These are phyloP conservation scores for Neopestalotiopsis clavispora DNA, from an alignment of 2,329 filamentous ascomycete genomes.

Conservation along the genomic window DNA sequence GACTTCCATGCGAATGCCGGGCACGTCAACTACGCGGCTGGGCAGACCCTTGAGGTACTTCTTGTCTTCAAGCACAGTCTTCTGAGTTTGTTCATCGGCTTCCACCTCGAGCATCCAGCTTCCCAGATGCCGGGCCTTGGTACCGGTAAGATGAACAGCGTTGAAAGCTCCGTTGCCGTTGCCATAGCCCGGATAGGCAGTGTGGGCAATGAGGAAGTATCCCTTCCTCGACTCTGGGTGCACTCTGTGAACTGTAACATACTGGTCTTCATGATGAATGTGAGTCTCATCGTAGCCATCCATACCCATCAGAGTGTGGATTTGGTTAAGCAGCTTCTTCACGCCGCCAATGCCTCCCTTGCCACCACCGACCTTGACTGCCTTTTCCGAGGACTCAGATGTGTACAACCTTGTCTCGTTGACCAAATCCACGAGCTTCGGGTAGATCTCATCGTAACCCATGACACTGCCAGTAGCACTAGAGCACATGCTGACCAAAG, in stretches of 20 bases:
- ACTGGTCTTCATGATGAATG: slow-evolving; percentile 94
- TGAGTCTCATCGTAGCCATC: slow-evolving; percentile 95
- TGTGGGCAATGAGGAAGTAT: slow-evolving; percentile 94
- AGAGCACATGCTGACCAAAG: slow-evolving; percentile 93
- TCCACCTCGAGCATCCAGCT: slow-evolving; percentile 94
- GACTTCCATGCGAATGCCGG: slow-evolving; percentile 75
- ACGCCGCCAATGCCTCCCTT: slow-evolving; percentile 86
- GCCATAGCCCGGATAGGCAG: slow-evolving; percentile 89
- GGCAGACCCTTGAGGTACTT: slow-evolving; percentile 81
- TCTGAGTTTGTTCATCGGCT: slow-evolving; percentile 70
- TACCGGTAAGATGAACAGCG: slow-evolving; percentile 81
- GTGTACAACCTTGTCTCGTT: slow-evolving; percentile 85
- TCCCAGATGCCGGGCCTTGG: slow-evolving; percentile 83
- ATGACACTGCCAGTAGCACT: slow-evolving; percentile 95
- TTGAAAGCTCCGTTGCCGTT: slow-evolving; percentile 82
- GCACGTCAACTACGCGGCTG: slow-evolving; percentile 75
- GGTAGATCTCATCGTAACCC: slow-evolving; percentile 97
- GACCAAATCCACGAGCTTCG: slow-evolving; percentile 89
- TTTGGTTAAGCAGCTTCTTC: slow-evolving; percentile 92
- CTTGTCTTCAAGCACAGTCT: slow-evolving; percentile 70
- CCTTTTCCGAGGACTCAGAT: slow-evolving; percentile 70
- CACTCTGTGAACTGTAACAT: slow-evolving; percentile 93
- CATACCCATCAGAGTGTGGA: slow-evolving; percentile 94
- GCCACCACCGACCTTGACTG: slow-evolving; percentile 70
- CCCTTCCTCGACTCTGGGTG: slow-evolving; percentile 92